phyloP scores from a whole-genome alignment of 495 filamentous ascomycete genomes.

The Friedmanniomyces endolithicus region DNA sequence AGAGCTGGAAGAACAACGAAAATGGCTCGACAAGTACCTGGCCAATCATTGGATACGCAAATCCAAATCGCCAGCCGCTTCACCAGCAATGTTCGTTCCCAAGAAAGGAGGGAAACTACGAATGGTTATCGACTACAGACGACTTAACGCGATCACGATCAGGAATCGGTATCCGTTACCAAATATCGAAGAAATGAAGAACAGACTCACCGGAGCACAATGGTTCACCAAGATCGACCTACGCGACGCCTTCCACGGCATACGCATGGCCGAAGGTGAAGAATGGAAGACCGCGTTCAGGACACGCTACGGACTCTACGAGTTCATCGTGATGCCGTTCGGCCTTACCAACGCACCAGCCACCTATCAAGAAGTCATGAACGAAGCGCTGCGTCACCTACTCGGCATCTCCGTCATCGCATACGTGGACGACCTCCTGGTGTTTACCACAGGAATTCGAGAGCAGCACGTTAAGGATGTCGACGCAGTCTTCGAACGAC shows the following conservation, averaged over 20 bases:
- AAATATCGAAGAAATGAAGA: too few relatives aligned
- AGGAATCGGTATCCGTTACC: too few relatives aligned
- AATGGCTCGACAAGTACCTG: neutral
- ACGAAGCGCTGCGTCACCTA: neutral
- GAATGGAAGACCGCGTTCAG: neutral
- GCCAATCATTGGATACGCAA: constrained; percentile 19
- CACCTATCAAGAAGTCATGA: neutral
- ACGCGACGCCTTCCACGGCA: too few relatives aligned
- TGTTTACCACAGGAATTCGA: too few relatives aligned
- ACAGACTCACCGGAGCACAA: too few relatives aligned
- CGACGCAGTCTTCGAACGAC: neutral
- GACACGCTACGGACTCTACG: neutral
- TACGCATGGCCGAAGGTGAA: neutral
- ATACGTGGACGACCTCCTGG: too few relatives aligned
- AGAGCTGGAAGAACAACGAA: too few relatives aligned
- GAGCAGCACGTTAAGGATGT: neutral
- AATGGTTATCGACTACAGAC: constrained; percentile 7
- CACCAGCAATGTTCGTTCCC: constrained; percentile 19
- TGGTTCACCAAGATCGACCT: too few relatives aligned
- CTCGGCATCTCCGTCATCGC: too few relatives aligned
- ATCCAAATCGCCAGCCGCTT: constrained; percentile 8
- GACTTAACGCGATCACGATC: neutral
- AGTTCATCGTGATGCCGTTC: neutral
- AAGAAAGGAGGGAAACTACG: constrained; percentile 23
- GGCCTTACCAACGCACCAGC: neutral